Evolutionary conservation across 768 basidiomycete species (phyloP).

Genomic region (Baorangia bicolor): DNA sequence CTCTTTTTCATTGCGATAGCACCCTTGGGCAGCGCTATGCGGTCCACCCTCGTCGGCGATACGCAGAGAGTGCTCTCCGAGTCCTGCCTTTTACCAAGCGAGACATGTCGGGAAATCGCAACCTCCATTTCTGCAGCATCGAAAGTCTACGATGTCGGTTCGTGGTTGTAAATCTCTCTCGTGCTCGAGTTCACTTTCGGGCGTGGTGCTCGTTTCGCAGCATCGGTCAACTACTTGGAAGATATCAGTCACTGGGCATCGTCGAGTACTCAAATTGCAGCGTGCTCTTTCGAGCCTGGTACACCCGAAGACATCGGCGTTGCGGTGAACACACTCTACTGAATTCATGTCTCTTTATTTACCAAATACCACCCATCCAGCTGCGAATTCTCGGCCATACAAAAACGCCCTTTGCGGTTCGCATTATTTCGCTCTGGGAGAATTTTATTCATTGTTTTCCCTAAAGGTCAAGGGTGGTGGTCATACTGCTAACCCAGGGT

Average conservation of each 20-base stretch:
- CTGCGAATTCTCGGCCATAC: slow-evolving; percentile 39
- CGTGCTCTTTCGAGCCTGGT: slow-evolving; percentile 60
- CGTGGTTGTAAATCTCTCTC: not conserved
- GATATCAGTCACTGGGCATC: slow-evolving; percentile 53
- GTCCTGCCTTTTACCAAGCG: not conserved
- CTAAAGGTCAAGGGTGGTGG: slow-evolving; percentile 61
- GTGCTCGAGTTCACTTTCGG: not conserved
- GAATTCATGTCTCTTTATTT: not conserved
- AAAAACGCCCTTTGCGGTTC: slow-evolving; percentile 31
- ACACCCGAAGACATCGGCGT: slow-evolving; percentile 48
- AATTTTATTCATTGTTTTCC: too few species aligned
- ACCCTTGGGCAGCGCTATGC: not conserved
- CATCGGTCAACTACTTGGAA: slow-evolving; percentile 32
- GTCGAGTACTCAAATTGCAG: slow-evolving; percentile 45
- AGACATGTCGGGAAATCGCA: slow-evolving; percentile 1
- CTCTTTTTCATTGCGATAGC: not conserved
- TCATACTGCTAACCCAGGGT: slow-evolving; percentile 52
- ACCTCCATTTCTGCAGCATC: slow-evolving; percentile 6
- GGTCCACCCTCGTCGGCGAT: not conserved
- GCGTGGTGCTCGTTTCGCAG: not conserved
- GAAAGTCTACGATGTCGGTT: not conserved
- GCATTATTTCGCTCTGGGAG: slow-evolving; percentile 2
- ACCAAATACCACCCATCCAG: not conserved
- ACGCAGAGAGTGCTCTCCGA: not conserved
- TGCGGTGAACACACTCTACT: slow-evolving; percentile 36